Conservation (phyloP, 2,329 filamentous ascomycete genomes). For the Sporothrix variecibatus region DNA sequence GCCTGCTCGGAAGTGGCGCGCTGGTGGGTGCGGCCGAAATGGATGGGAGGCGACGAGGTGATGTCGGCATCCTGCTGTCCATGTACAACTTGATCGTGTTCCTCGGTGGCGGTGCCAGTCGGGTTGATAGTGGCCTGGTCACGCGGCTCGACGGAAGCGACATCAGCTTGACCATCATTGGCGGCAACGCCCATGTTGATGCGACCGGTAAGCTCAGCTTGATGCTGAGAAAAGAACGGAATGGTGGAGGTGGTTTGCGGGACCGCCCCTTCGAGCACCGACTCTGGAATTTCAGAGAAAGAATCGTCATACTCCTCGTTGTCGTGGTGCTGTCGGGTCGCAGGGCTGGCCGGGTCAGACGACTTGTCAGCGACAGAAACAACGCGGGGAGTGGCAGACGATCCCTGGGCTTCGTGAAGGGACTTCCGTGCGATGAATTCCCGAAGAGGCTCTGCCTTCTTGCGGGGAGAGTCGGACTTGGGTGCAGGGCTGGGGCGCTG, state of each 20-base stretch:
- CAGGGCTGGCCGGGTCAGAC: slow-evolving; percentile 24
- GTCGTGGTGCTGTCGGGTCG: slow-evolving; percentile 25
- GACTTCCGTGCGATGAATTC: slow-evolving; percentile 29
- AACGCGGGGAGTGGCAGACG: not conserved
- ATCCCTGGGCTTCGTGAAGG: slow-evolving; percentile 19
- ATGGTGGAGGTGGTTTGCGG: slow-evolving; percentile 39
- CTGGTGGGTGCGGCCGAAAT: not conserved
- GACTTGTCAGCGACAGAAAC: not conserved
- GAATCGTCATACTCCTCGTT: slow-evolving; percentile 52
- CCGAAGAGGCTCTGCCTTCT: slow-evolving; percentile 27
- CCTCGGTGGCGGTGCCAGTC: not conserved
- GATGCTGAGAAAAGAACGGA: slow-evolving; percentile 25
- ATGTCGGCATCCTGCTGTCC: not conserved
- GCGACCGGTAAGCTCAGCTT: slow-evolving; percentile 28
- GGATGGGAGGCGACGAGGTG: slow-evolving; percentile 26
- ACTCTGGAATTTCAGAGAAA: slow-evolving; percentile 59
- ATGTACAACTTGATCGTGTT: slow-evolving; percentile 24
- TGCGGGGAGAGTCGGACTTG: slow-evolving; percentile 23
- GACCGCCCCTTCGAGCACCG: slow-evolving; percentile 51
- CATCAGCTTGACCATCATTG: not conserved
- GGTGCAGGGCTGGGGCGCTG: not conserved
- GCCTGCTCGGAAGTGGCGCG: not conserved
- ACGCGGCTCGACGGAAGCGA: not conserved
- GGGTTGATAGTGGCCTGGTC: not conserved
- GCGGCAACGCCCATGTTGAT: not conserved